These are phyloP conservation scores for Solanum pimpinellifolium DNA, from an alignment of 257 asterid species.

Conservation along the genomic window DNA sequence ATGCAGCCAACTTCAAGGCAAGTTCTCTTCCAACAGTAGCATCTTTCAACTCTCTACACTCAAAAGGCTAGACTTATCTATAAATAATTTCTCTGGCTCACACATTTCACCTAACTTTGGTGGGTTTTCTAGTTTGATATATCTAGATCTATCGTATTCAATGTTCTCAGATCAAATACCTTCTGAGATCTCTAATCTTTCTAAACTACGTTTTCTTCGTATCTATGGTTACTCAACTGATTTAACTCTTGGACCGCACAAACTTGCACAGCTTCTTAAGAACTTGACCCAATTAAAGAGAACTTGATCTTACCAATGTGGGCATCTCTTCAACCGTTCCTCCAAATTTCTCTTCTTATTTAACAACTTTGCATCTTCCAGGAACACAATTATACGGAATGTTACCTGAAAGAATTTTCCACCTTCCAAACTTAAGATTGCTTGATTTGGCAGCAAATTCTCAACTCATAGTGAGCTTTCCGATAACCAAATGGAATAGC, in stretches of 20 bases:
- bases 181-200: background rate
- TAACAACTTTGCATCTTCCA: background rate
- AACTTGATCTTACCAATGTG: background rate
- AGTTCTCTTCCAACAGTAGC: background rate
- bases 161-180: constrained; percentile 11
- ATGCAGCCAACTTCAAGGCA: constrained; percentile 11
- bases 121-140: background rate
- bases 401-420: background rate
- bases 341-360: constrained; percentile 1
- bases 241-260: background rate
- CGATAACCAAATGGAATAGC: constrained; percentile 4
- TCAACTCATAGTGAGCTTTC: background rate
- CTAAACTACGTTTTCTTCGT: background rate
- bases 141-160: constrained; percentile 14
- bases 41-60: constrained; percentile 1
- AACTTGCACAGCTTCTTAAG: constrained; percentile 9
- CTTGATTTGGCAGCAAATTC: background rate
- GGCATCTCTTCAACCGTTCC: constrained; percentile 8
- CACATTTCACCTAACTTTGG: constrained; percentile 2
- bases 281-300: constrained; percentile 4
- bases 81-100: constrained; percentile 7
- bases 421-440: background rate
- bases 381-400: background rate
- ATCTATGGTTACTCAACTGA: background rate
- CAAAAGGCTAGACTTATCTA: constrained; percentile 2